Conservation (phyloP, 2,329 filamentous ascomycete genomes). For the Erysiphe pulchra region DNA sequence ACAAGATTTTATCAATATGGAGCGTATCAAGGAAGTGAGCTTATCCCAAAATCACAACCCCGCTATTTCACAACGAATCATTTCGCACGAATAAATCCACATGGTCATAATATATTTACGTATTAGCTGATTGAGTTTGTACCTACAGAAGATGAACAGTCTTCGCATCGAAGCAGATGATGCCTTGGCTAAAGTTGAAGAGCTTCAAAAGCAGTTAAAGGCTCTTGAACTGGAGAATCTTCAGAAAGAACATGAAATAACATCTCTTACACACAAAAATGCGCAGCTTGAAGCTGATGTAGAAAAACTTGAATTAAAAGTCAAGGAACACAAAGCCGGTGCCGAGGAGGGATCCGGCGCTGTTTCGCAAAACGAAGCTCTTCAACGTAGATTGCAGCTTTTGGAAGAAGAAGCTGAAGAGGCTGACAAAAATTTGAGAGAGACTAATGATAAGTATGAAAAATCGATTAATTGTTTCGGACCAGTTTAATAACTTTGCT, state of each 20-base stretch:
- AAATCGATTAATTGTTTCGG: neutral
- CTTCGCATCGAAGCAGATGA: conserved; percentile 89
- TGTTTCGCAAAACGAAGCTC: conserved; percentile 71
- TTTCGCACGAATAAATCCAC: conserved; percentile 1
- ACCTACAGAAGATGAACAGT: conserved; percentile 70
- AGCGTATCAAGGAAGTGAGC: conserved; percentile 75
- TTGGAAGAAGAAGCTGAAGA: conserved; percentile 96
- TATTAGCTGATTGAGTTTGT: neutral
- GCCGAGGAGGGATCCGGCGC: conserved; percentile 62
- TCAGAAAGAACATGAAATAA: conserved; percentile 94
- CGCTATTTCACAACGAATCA: conserved; percentile 7
- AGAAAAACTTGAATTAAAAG: conserved; percentile 65
- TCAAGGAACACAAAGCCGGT: conserved; percentile 71
- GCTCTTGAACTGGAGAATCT: conserved; percentile 81
- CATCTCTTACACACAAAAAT: conserved; percentile 88
- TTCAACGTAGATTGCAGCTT: conserved; percentile 79
- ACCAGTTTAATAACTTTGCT: neutral
- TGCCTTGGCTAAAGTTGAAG: conserved; percentile 55
- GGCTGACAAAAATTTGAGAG: conserved; percentile 84
- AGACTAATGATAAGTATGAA: conserved; percentile 92
- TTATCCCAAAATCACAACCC: conserved; percentile 9
- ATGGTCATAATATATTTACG: neutral
- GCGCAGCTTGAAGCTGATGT: conserved; percentile 69
- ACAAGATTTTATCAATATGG: conserved; percentile 28
- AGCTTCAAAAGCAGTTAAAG: conserved; percentile 74